Evolutionary conservation across 2,329 filamentous ascomycete species (phyloP), one percentile per base, ranked within the genome.

Genomic region (Penicillium digitatum): DNA sequence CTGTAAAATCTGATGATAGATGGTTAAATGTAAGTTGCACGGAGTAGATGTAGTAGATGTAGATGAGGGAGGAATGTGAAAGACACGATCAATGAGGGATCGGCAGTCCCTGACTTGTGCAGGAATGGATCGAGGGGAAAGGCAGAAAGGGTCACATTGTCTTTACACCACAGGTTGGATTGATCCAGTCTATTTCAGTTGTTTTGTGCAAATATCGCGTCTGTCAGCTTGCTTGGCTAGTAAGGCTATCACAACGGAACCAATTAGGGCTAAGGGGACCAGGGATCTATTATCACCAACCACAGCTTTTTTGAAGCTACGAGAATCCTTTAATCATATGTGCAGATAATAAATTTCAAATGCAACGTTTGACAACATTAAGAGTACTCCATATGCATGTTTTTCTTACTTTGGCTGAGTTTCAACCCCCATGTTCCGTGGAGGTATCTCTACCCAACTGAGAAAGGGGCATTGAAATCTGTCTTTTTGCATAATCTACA

Each of bases 41-140:
- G n/a, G n/a, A 22, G 22, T 9, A n/a, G 5, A 26, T 42, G 22
- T 11, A 26, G 22, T 39, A 16, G 20, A n/a, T 26, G 22, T n/a
- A 5, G 14, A 40, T 40, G 18, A 5, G 35, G 10, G 5, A 9
- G 35, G 37, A 26, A 26, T 18, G 5, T 18, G 43, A 11, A n/a
- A 32, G 26, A 44, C 40, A 16, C 24, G 39, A 27, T 31, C 26
- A 27, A 5, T 8, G 27, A 20, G 43, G 29, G 43, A 45, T 45
- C 43, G 43, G 18, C 43, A 32, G 27, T 44, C 18, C 18, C 27
- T 44, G 18, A 12, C 42, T 11, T 16, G 8, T 45, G 31, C 24
- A 32, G 53, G 48, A 55, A 55, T 55, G 52, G 46, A 52, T 54
- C 48, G 35, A 35, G 22, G 26, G 27, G 43, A 20, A 27, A 18